Base-by-base conservation (phyloP, 768 basidiomycete genomes). In the Serendipita vermifera region DNA sequence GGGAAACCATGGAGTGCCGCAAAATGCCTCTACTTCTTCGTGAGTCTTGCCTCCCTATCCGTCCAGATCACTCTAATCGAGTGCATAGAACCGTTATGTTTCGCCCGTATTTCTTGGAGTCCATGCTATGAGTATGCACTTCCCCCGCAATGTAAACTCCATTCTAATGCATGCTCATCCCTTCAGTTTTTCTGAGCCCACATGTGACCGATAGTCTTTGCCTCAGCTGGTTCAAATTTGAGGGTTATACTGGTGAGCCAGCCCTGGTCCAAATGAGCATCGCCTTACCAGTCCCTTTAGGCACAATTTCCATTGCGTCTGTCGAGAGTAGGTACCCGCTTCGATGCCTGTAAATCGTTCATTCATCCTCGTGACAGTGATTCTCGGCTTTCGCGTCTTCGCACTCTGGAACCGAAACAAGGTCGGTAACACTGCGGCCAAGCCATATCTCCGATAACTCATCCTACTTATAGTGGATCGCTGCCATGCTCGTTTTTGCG, bases 391-490 rank as follows among this genome's bases (percentile, higher is more conserved):
- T 31, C 46, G 46, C 9, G 46, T 51, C 46, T n/a, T 51, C 32
- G 46, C 46, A 5, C 46, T 51, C 5, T 51, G 46, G 46, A 51
- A 51, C 27, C 46, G 46, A 27, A 29, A 51, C 46, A 51, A 51
- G 46, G 46, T 51, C 20, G 9, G 6, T 7, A 41, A 7, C 26
- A 9, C 15, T 20, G 39, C 39, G 15, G 17, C 15, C 15, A 41
- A 41, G 15, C 39, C 39, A 17, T n/a, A 17, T 41, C 7, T 41
- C 26, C 17, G 11, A 51, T 27, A 27, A 7, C 24, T 26, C n/a
- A 11, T 31, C 15, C 46, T 7, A 7, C 7, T 31, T 22, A 22
- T 11, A 51, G 46, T 27, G 17, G n/a, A 29, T 51, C 9, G 32
- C 29, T 31, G 17, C 27, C 17, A 51, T 51, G 5, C 24, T 51